Evolutionary conservation across 768 basidiomycete species (phyloP).

Genomic region (Rhodotorula babjevae): DNA sequence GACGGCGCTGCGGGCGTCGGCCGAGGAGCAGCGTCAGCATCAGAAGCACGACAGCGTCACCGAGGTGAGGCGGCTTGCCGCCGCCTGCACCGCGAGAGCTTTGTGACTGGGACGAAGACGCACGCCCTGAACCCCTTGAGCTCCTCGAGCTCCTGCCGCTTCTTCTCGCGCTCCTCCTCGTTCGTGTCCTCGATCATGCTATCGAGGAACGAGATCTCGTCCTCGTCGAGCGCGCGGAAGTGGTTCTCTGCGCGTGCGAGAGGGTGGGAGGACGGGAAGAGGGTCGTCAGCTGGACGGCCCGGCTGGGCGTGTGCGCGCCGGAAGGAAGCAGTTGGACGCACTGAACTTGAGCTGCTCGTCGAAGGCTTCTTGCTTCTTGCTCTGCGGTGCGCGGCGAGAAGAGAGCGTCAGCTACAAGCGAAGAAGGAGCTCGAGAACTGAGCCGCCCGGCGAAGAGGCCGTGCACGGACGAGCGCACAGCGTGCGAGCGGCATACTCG

Average conservation of each 20-base stretch:
- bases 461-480: too few relatives aligned
- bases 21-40: too few relatives aligned
- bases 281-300: not conserved
- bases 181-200: conserved; percentile 42
- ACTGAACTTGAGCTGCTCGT: conserved; percentile 49
- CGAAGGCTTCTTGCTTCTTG: conserved; percentile 49
- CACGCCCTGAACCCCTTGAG: conserved; percentile 44
- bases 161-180: conserved; percentile 42
- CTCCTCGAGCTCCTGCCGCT: conserved; percentile 45
- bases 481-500: too few relatives aligned
- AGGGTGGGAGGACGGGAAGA: not conserved
- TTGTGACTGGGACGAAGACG: not conserved
- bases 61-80: too few relatives aligned
- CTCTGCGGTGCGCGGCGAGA: conserved; percentile 33
- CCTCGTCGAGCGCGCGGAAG: conserved; percentile 48
- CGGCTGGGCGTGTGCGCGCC: too few relatives aligned
- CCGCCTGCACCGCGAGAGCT: not conserved
- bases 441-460: too few relatives aligned
- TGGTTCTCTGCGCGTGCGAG: conserved; percentile 44
- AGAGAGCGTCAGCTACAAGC: not conserved
- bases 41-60: too few relatives aligned
- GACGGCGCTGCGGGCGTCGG: conserved; percentile 10
- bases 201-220: conserved; percentile 48
- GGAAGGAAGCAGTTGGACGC: too few relatives aligned
- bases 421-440: too few relatives aligned